Base-by-base conservation (phyloP, 139 green algal species). In the Chlorella sorokiniana region DNA sequence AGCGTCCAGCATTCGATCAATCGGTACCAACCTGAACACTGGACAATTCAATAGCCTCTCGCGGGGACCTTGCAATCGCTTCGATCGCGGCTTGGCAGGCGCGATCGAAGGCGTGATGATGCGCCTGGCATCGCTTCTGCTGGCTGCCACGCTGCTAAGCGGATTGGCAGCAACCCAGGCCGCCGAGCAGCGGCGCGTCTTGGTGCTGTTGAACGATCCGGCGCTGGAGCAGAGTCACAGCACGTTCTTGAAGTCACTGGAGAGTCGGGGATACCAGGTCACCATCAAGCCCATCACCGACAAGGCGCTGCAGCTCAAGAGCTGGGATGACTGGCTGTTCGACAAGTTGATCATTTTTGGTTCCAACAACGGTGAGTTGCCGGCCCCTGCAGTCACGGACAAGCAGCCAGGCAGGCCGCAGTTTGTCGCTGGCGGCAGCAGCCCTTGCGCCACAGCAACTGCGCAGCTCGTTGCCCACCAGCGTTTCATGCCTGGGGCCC, bases 331-430 rank as follows among this genome's bases (percentile, higher is more conserved):
- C 3, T 97, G 89, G 86, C 81, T 92, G 3, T 98, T 96, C 71
- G 95, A 98, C 73, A 90, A 93, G 37, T 61, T 97, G 16, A 79
- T 96, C 23, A 76, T 98, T 4, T 88, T 98, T 33, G 90, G 89
- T 4, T 89, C 90, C 8, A 54, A 44, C 33, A 61, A 82, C 27
- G 27, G 72, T 75, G 67, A 90, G 41, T 14, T 23, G n/a, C 29
- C 45, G 69, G 27, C 25, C 61, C 61, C 33, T 67, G 61, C 61
- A 67, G 23, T 37, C 23, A 38, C 23, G 52, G 22, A 27, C 25
- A 6, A 33, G 4, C 25, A 68, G 61, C 25, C 52, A n/a, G n/a
- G n/a, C n/a, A n/a, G n/a, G n/a, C n/a, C n/a, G n/a, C n/a, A n/a
- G n/a, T n/a, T n/a, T n/a, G n/a, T n/a, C n/a, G 48, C 16, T 59